Evolutionary conservation across 208 protist genomes (phyloP).

Genomic region (Porcisia deanei): DNA sequence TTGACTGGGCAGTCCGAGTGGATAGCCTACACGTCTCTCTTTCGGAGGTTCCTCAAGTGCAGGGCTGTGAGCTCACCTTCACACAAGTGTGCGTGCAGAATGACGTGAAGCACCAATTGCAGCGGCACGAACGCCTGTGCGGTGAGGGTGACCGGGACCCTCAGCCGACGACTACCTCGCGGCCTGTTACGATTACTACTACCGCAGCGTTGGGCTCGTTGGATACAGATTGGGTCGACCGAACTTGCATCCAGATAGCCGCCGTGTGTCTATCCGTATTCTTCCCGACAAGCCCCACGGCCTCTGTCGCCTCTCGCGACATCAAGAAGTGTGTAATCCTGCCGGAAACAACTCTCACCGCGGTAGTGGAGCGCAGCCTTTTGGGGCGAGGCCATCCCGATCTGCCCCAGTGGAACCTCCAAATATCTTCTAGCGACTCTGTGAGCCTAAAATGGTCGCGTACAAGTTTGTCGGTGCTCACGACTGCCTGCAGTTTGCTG

Average conservation of each 20-base stretch:
- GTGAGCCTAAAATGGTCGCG: constrained; percentile 29
- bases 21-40: constrained; percentile 23
- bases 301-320: background rate
- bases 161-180: background rate
- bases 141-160: background rate
- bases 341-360: constrained; percentile 8
- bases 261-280: constrained; percentile 13
- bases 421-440: constrained; percentile 5
- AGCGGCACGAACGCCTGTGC: constrained; percentile 19
- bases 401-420: constrained; percentile 20
- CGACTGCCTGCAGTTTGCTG: constrained; percentile 18
- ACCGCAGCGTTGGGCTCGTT: constrained; percentile 3
- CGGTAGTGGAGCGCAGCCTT: constrained; percentile 24
- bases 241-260: constrained; percentile 10
- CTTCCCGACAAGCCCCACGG: background rate
- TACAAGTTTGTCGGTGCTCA: constrained; percentile 26
- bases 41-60: constrained; percentile 20
- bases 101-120: constrained; percentile 17
- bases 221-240: constrained; percentile 30
- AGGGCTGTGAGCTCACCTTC: constrained; percentile 24
- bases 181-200: no score
- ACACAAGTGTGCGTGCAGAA: constrained; percentile 17
- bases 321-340: constrained; percentile 6
- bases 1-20: constrained; percentile 28
- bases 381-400: constrained; percentile 19